Conservation (phyloP, 495 filamentous ascomycete species). For the Talaromyces thailandensis region DNA sequence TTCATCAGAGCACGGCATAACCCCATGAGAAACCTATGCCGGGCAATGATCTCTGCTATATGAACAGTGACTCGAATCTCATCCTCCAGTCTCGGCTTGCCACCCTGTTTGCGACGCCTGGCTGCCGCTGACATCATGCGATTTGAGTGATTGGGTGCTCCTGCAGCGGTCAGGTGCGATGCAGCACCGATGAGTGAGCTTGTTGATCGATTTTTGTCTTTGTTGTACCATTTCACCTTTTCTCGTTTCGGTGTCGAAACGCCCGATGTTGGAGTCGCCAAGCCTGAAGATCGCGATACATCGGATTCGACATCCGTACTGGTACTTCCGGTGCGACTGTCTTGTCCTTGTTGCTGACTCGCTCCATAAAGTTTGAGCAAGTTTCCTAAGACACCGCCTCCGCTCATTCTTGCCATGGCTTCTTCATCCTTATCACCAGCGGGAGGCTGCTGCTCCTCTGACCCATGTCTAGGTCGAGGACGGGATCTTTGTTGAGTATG, state of each 20-base stretch:
- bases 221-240: slow-evolving; percentile 28
- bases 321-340: not conserved
- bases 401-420: not conserved
- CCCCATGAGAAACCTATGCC: slow-evolving; percentile 76
- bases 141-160: slow-evolving; percentile 12
- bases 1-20: slow-evolving; percentile 83
- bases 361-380: slow-evolving; percentile 67
- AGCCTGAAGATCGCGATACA: slow-evolving; percentile 1
- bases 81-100: slow-evolving; percentile 26
- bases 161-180: slow-evolving; percentile 19
- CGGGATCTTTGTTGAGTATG: not conserved
- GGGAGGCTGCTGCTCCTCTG: not conserved
- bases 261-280: slow-evolving; percentile 9
- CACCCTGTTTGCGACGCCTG: slow-evolving; percentile 18
- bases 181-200: slow-evolving; percentile 21
- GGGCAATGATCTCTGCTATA: slow-evolving; percentile 66
- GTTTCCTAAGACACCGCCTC: slow-evolving; percentile 67
- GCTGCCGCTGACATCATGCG: slow-evolving; percentile 17
- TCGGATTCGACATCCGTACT: slow-evolving; percentile 6
- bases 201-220: slow-evolving; percentile 17
- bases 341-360: slow-evolving; percentile 9
- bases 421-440: slow-evolving; percentile 4
- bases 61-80: slow-evolving; percentile 72
- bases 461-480: slow-evolving; percentile 1
- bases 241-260: slow-evolving; percentile 18